These are phyloP conservation scores for Yueomyces sinensis DNA, from an alignment of 805 yeast genomes.

Conservation along the genomic window DNA sequence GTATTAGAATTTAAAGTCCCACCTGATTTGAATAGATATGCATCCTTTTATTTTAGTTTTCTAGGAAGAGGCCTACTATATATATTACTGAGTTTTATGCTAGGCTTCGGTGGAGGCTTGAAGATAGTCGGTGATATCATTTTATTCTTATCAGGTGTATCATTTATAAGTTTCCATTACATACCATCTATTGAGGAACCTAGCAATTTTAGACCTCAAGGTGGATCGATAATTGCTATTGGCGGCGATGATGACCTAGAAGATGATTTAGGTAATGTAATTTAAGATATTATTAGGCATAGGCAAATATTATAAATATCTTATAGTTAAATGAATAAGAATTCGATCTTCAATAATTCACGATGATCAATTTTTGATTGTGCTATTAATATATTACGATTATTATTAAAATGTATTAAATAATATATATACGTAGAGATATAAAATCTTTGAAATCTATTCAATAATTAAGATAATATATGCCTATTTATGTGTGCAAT, in stretches of 20 bases:
- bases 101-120: slow-evolving; percentile 41
- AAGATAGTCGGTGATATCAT: slow-evolving; percentile 46
- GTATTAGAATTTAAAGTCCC: slow-evolving; percentile 32
- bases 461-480: too few species aligned
- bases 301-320: too few species aligned
- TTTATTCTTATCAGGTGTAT: slow-evolving; percentile 47
- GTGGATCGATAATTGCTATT: slow-evolving; percentile 12
- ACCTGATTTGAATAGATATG: slow-evolving; percentile 49
- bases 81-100: slow-evolving; percentile 32
- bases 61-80: slow-evolving; percentile 37
- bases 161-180: slow-evolving; percentile 50
- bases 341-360: too few species aligned
- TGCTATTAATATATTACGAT: too few species aligned
- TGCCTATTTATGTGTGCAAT: too few species aligned
- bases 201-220: slow-evolving; percentile 56
- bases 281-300: too few species aligned
- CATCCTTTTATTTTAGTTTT: slow-evolving; percentile 55
- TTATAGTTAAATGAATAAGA: too few species aligned
- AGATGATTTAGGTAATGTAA: slow-evolving; percentile 1
- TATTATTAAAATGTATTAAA: too few species aligned
- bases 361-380: too few species aligned
- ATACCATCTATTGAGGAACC: slow-evolving; percentile 70
- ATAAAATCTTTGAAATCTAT: too few species aligned
- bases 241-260: slow-evolving; percentile 26
- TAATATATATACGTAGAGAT: too few species aligned